Evolutionary conservation across 2,329 filamentous ascomycete genomes (phyloP).

Genomic region (Ceratocystis ficicola): DNA sequence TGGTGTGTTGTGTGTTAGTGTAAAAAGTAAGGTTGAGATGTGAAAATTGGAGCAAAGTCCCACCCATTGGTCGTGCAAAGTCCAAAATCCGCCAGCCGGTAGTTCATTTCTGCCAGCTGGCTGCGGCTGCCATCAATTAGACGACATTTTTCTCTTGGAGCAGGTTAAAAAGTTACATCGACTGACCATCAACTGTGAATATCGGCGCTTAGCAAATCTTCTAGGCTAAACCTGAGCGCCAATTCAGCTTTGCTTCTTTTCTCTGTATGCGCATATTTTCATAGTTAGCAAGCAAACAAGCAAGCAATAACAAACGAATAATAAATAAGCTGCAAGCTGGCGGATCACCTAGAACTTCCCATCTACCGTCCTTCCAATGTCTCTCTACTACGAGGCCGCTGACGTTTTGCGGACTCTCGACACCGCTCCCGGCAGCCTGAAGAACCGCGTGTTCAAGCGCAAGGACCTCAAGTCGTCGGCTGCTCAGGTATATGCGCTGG

Average conservation of each 20-base stretch:
- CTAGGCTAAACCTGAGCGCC: not conserved
- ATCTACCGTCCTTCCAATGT: constrained; percentile 49
- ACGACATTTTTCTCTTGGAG: not conserved
- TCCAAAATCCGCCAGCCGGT: not conserved
- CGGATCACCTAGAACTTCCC: not conserved
- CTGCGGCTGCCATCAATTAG: not conserved
- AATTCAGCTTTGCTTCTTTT: not conserved
- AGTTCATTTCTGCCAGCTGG: not conserved
- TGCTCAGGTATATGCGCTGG: constrained; percentile 75
- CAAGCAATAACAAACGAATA: no score
- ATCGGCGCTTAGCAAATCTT: not conserved
- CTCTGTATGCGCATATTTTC: not conserved
- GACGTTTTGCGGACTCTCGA: constrained; percentile 48
- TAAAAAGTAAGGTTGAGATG: no score
- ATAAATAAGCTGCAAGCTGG: no score
- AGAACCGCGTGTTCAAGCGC: constrained; percentile 68
- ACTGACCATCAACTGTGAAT: no score
- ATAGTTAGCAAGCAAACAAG: not conserved
- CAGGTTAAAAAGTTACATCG: no score
- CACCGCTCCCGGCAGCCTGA: constrained; percentile 69
- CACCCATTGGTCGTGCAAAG: not conserved
- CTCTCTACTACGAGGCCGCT: constrained; percentile 86
- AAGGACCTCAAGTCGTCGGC: constrained; percentile 64
- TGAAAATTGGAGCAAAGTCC: no score
- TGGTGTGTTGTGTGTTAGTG: no score